Conservation (phyloP, 495 filamentous ascomycete species). For the Daldinia grandis region DNA sequence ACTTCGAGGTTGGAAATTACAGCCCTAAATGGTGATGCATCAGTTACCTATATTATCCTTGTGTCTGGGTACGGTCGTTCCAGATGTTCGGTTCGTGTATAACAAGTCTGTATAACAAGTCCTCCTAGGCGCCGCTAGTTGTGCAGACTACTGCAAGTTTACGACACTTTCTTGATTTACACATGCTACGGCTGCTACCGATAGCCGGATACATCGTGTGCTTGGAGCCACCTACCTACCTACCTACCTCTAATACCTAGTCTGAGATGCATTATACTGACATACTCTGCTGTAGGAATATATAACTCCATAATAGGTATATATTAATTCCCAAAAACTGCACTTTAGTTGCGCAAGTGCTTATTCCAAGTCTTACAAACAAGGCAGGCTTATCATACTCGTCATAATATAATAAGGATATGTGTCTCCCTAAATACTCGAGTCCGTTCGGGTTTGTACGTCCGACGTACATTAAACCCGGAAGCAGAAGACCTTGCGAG, state of each 20-base stretch:
- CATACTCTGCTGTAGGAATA: background rate
- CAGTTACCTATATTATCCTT: constrained; percentile 25
- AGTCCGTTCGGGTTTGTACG: background rate
- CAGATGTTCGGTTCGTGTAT: constrained; percentile 39
- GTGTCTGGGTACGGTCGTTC: constrained; percentile 19
- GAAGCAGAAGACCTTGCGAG: background rate
- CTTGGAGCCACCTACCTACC: background rate
- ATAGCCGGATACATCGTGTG: constrained; percentile 5
- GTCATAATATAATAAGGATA: background rate
- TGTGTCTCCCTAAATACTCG: background rate
- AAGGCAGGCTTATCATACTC: constrained; percentile 7
- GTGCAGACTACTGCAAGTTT: constrained; percentile 24
- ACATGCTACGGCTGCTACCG: constrained; percentile 9
- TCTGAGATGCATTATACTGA: background rate
- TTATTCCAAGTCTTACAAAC: constrained; percentile 18
- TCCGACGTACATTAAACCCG: background rate
- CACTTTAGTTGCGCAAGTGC: constrained; percentile 30
- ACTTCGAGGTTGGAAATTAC: background rate
- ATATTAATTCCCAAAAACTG: background rate
- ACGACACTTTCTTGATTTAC: constrained; percentile 30
- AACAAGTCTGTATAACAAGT: constrained; percentile 14
- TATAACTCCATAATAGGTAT: background rate
- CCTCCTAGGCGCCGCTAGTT: constrained; percentile 10
- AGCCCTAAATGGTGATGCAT: constrained; percentile 29
- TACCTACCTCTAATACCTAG: background rate